Evolutionary conservation across 768 basidiomycete genomes (phyloP), one percentile per base, ranked within the genome.

Genomic region (Rubroboletus satanas): DNA sequence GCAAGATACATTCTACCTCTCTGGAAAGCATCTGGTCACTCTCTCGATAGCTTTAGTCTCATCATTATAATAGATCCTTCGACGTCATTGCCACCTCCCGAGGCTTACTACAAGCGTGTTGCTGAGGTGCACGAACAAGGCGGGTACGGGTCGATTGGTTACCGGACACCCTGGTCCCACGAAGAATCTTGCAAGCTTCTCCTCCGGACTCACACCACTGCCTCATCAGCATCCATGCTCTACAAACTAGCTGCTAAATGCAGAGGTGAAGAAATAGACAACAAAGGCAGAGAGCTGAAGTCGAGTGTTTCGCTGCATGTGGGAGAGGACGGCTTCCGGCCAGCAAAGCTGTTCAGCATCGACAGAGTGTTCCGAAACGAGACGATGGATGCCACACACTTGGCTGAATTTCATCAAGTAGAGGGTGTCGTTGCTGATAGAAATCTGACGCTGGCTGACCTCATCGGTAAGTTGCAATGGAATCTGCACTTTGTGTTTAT

Each of bases 381-480:
- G 73, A 92, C 97, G 0, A 91, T 92, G 81, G 97, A 99, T 71
- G 94, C 94, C 43, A 99, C 97, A 17, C 97, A 99, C 78, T 67
- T 99, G 59, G 97, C 97, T 5, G 97, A 99, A 73, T 99, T 99
- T 79, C 96, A 98, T 70, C 97, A 99, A 73, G 97, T 99, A n/a
- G 97, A 99, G 71, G 97, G 97, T 48, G 97, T 99, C 44, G 93
- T 99, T 28, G 97, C 97, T 10, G 97, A 99, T 72, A 84, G 86
- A 60, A 85, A 85, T 47, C 74, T 99, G 55, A 98, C 96, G 1
- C 77, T 99, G 28, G 96, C 93, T 17, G 94, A 98, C 69, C 77
- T 99, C 56, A 98, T 99, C 59, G 95, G 94, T 93, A 59, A 44
- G 80, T 69, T 33, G 2, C 4, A 18, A 26, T 50, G 5, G 35